A percentile compares a stretch with the other conserved stretches of the same genome.
Evolutionary conservation across 371 early-diverging fungal genomes (phyloP).

Genomic region (Mucor plumbeus): DNA sequence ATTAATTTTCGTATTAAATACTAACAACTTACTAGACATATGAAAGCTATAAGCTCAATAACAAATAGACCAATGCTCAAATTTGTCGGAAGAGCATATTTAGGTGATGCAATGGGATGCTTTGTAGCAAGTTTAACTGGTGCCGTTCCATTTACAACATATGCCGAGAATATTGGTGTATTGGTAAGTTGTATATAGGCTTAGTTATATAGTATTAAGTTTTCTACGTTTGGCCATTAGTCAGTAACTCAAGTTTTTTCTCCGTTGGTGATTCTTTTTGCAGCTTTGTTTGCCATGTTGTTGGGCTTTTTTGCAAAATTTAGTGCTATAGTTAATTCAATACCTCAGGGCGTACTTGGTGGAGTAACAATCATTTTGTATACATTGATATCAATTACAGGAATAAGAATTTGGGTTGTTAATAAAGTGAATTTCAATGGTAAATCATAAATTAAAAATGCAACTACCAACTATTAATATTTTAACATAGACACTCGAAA

Average conservation of each 20-base stretch:
- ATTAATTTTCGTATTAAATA: not conserved
- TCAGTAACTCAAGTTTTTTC: constrained; percentile 51
- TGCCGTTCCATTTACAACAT: constrained; percentile 55
- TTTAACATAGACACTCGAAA: constrained; percentile 34
- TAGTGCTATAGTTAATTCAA: constrained; percentile 46
- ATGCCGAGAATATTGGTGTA: constrained; percentile 61
- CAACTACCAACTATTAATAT: not conserved
- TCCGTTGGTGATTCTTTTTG: constrained; percentile 43
- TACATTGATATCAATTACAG: constrained; percentile 49
- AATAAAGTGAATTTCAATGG: constrained; percentile 41
- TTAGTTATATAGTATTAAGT: not conserved
- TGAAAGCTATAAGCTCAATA: constrained; percentile 57
- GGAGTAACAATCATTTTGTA: constrained; percentile 49
- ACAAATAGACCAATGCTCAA: constrained; percentile 43
- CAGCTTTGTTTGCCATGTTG: constrained; percentile 43
- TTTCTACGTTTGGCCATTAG: not conserved
- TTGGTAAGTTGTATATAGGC: constrained; percentile 27
- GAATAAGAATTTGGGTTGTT: constrained; percentile 52
- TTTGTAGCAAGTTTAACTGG: constrained; percentile 52
- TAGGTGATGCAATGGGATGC: constrained; percentile 62
- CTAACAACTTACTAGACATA: constrained; percentile 34
- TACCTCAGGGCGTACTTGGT: constrained; percentile 51
- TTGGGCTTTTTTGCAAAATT: constrained; percentile 52
- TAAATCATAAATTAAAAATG: not conserved
- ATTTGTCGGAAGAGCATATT: constrained; percentile 53